A percentile compares a stretch with the other conserved stretches of the same genome.
phyloP scores from a whole-genome alignment of 2,329 filamentous ascomycete species.

The Penicillium hordei region DNA sequence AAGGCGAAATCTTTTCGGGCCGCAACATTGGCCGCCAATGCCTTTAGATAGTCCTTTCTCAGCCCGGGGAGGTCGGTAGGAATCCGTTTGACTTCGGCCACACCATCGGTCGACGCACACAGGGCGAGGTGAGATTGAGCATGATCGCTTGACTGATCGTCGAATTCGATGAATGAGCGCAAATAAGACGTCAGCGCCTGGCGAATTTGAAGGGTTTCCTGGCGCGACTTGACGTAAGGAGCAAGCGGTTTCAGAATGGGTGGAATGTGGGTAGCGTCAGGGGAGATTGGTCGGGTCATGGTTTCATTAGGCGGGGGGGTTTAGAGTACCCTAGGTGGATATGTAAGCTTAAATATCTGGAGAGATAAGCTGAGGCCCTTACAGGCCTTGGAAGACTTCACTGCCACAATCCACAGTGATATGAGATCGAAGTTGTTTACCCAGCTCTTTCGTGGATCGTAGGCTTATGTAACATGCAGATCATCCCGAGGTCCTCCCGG shows the following conservation, averaged over 20 bases:
- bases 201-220: conserved; percentile 42
- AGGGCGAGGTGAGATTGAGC: conserved; percentile 37
- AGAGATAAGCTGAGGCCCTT: not conserved
- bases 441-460: not conserved
- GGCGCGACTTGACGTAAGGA: conserved; percentile 42
- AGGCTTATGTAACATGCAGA: conserved; percentile 22
- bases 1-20: conserved; percentile 42
- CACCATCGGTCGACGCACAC: conserved; percentile 35
- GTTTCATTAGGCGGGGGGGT: conserved; percentile 17
- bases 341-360: not conserved
- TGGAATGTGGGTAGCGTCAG: conserved; percentile 32
- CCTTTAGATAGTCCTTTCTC: conserved; percentile 48
- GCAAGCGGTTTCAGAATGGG: conserved; percentile 36
- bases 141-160: conserved; percentile 26
- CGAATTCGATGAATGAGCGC: conserved; percentile 37
- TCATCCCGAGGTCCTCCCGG: not conserved
- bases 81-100: conserved; percentile 35
- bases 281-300: conserved; percentile 27
- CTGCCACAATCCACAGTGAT: not conserved
- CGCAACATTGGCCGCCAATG: conserved; percentile 44
- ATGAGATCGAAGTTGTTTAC: conserved; percentile 8
- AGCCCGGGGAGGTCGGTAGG: conserved; percentile 44
- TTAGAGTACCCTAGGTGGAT: not conserved
- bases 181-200: conserved; percentile 42
- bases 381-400: conserved; percentile 1